Evolutionary conservation across 176 grass and related monocot genomes (phyloP).

Genomic region (Bromus sterilis): DNA sequence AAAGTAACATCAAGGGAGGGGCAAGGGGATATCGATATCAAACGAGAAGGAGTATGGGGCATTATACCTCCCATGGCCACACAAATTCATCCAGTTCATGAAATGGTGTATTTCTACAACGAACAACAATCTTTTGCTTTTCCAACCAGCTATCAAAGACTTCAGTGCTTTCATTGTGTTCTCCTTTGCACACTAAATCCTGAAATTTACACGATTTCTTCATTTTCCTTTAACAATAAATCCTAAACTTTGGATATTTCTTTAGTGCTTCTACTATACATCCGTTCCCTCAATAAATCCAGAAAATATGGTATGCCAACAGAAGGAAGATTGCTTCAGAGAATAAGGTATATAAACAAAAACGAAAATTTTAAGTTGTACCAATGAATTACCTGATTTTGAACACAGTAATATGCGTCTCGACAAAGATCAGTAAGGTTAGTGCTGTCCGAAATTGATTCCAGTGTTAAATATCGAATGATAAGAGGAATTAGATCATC

Average conservation of each 20-base stretch:
- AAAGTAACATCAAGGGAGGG: background rate
- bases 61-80: constrained; percentile 4
- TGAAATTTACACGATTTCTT: background rate
- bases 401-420: background rate
- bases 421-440: background rate
- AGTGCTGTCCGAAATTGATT: background rate
- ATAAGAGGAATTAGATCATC: constrained; percentile 6
- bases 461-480: background rate
- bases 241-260: background rate
- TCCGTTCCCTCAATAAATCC: background rate
- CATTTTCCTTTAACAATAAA: background rate
- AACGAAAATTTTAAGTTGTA: background rate
- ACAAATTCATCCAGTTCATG: background rate
- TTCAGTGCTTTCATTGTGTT: background rate
- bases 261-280: background rate
- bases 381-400: background rate
- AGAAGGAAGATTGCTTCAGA: background rate
- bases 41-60: background rate
- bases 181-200: background rate
- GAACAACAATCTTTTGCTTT: background rate
- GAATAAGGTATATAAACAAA: background rate
- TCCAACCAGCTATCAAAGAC: background rate
- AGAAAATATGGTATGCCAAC: background rate
- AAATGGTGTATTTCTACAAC: background rate
- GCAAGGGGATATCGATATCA: background rate